A percentile compares a stretch with the other conserved stretches of the same genome.
Evolutionary conservation across 805 yeast species (phyloP).

Genomic region (Alloascoidea hylecoeti): DNA sequence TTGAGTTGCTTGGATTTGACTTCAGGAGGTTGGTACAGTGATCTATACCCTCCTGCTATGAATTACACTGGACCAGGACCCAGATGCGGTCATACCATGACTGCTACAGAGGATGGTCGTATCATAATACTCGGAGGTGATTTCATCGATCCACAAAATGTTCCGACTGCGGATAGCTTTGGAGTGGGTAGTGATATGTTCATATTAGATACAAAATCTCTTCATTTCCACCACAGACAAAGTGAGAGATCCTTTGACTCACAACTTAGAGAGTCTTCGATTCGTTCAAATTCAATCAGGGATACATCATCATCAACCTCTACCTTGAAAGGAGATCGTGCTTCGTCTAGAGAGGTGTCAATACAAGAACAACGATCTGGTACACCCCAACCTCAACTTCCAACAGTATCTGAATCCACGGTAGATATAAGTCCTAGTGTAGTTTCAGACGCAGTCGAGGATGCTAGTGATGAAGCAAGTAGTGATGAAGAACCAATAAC

Average conservation of each 20-base stretch:
- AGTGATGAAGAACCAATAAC: neutral
- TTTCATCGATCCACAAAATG: constrained; percentile 33
- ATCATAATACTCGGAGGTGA: constrained; percentile 89
- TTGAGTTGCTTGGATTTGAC: constrained; percentile 67
- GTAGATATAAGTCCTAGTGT: too few species aligned
- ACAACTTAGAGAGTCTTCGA: constrained; percentile 3
- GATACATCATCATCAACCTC: constrained; percentile 4
- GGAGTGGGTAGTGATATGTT: constrained; percentile 42
- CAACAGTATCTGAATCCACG: too few species aligned
- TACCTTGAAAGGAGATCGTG: neutral
- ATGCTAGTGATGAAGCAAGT: too few species aligned
- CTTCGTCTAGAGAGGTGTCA: neutral
- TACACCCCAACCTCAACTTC: neutral
- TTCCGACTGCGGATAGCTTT: constrained; percentile 34
- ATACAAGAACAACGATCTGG: too few species aligned
- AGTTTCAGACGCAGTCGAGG: neutral
- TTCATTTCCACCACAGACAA: constrained; percentile 25
- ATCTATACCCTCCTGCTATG: constrained; percentile 22
- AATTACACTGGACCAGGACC: constrained; percentile 64
- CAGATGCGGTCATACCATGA: constrained; percentile 83
- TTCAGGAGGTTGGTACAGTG: constrained; percentile 56
- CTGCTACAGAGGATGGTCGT: constrained; percentile 54
- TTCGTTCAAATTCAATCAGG: constrained; percentile 1
- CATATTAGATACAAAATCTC: constrained; percentile 52
- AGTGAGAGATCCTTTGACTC: constrained; percentile 25